These are phyloP conservation scores for Quercus dentata DNA, from an alignment of 306 rosid species.

Conservation along the genomic window DNA sequence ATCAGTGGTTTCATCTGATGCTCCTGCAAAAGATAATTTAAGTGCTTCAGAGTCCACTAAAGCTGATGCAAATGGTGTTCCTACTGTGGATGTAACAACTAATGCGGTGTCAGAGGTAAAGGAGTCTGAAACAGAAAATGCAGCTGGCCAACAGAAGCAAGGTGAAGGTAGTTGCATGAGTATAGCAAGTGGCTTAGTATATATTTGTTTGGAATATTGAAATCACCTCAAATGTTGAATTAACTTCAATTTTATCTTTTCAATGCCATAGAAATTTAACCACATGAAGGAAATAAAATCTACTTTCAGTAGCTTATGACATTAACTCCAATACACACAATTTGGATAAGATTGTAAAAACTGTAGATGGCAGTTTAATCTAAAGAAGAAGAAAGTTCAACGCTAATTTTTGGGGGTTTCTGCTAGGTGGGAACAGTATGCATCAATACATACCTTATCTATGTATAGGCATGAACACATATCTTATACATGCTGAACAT, in stretches of 20 bases:
- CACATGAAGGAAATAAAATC: neutral
- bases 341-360: neutral
- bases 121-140: conserved; percentile 42
- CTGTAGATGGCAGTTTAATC: neutral
- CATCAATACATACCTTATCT: too few species aligned
- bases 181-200: neutral
- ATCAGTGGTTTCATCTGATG: conserved; percentile 28
- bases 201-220: conserved; percentile 1
- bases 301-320: too few species aligned
- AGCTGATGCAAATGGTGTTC: conserved; percentile 41
- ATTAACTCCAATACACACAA: neutral
- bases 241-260: neutral
- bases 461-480: too few species aligned
- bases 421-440: neutral
- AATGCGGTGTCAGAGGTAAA: conserved; percentile 32
- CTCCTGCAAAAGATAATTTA: conserved; percentile 30
- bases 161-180: conserved; percentile 40
- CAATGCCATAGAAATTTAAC: neutral
- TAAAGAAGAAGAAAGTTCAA: neutral
- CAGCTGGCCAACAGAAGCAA: conserved; percentile 60
- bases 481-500: too few species aligned
- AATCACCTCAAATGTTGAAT: neutral
- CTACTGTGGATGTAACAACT: conserved; percentile 30
- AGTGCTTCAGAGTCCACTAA: conserved; percentile 24
- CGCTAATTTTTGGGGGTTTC: neutral